Percentiles rank a stretch among this genome's conserved stretches.
phyloP scores from a whole-genome alignment of 192 early-diverging fungal genomes.

The Coemansia sp. region DNA sequence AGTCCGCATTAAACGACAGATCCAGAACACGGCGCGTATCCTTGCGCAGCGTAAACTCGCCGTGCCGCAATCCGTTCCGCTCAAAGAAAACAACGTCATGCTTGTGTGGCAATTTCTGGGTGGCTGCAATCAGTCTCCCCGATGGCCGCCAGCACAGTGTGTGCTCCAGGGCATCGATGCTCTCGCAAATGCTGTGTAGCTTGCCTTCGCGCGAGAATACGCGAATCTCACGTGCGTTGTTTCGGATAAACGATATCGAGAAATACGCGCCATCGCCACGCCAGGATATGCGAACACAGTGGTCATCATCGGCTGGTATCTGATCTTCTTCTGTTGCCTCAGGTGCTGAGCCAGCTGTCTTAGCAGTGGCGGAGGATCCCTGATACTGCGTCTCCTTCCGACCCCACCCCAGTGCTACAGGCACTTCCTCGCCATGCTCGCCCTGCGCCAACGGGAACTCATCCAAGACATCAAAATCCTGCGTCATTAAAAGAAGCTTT shows the following conservation, averaged over 20 bases:
- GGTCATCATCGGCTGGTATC: conserved; percentile 67
- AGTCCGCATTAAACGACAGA: conserved; percentile 82
- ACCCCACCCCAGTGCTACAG: conserved; percentile 93
- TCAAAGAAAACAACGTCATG: conserved; percentile 95
- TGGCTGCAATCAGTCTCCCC: conserved; percentile 81
- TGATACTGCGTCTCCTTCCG: conserved; percentile 97
- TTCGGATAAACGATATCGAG: conserved; percentile 70
- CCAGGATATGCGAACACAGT: conserved; percentile 76
- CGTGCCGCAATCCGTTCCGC: conserved; percentile 90
- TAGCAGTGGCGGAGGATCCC: conserved; percentile 42
- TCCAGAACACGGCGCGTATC: conserved; percentile 43
- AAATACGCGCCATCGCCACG: conserved; percentile 86
- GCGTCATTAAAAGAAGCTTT: conserved; percentile 73
- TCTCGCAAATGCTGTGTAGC: conserved; percentile 80
- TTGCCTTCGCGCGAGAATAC: conserved; percentile 85
- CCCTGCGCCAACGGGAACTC: conserved; percentile 76
- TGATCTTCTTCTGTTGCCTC: not conserved
- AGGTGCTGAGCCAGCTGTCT: not conserved
- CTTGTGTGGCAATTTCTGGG: conserved; percentile 70
- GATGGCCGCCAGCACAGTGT: conserved; percentile 79
- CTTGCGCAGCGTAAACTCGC: conserved; percentile 78
- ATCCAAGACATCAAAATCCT: conserved; percentile 85
- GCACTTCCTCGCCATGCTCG: conserved; percentile 67
- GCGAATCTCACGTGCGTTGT: conserved; percentile 52
- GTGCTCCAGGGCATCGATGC: conserved; percentile 75